Evolutionary conservation across 306 rosid genomes (phyloP).

Genomic region (Argentina anserina): DNA sequence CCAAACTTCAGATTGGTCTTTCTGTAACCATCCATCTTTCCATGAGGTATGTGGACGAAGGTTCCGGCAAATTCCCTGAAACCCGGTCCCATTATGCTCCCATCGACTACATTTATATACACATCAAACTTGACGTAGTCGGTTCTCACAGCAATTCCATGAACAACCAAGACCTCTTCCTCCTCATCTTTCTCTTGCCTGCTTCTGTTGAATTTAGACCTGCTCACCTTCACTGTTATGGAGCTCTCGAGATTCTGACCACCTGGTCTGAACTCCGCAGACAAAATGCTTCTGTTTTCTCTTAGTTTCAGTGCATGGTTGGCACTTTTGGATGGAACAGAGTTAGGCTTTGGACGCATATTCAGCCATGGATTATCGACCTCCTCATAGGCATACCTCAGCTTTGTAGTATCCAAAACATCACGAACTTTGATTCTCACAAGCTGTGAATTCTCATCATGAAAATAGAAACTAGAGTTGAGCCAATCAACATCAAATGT

Average conservation of each 20-base stretch:
- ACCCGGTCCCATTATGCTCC: neutral
- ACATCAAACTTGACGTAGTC: constrained; percentile 21
- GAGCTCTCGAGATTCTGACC: constrained; percentile 3
- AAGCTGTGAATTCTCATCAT: constrained; percentile 23
- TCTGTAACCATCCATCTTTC: neutral
- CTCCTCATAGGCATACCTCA: constrained; percentile 18
- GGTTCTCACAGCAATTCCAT: constrained; percentile 3
- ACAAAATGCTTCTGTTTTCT: neutral
- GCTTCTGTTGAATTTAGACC: neutral
- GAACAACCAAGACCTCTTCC: constrained; percentile 23
- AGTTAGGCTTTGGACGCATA: constrained; percentile 6
- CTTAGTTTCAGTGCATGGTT: constrained; percentile 1
- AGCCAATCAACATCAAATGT: constrained; percentile 21
- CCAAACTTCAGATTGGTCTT: constrained; percentile 17
- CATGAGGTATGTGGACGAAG: constrained; percentile 10
- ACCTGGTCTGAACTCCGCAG: neutral
- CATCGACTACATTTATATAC: constrained; percentile 16
- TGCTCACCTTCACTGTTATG: neutral
- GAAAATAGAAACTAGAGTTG: constrained; percentile 22
- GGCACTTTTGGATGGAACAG: neutral
- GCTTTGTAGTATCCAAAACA: constrained; percentile 7
- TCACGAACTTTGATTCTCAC: constrained; percentile 21
- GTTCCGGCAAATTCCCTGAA: constrained; percentile 26
- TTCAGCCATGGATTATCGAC: constrained; percentile 20
- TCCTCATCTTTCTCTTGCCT: constrained; percentile 16